These are phyloP conservation scores for Cordyceps javanica DNA, from an alignment of 2,329 filamentous ascomycete species.

Conservation along the genomic window DNA sequence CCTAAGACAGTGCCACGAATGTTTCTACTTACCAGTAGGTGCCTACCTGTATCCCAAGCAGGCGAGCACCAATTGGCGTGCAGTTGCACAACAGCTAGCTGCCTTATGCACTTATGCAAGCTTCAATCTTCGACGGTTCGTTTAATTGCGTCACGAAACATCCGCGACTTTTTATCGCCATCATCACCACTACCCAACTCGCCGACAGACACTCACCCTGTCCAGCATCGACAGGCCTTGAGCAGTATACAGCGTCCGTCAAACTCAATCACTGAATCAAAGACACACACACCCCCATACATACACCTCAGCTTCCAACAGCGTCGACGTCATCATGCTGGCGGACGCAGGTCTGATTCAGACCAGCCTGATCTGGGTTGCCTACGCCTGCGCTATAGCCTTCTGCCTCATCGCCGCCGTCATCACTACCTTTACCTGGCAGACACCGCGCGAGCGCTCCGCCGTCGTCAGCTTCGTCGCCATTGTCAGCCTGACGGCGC, in stretches of 20 bases:
- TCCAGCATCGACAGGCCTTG: neutral
- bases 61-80: too few relatives aligned
- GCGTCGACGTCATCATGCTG: constrained; percentile 21
- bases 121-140: neutral
- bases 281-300: neutral
- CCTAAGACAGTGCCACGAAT: too few relatives aligned
- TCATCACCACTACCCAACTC: neutral
- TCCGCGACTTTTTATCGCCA: neutral
- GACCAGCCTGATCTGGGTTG: constrained; percentile 88
- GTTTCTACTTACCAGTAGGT: too few relatives aligned
- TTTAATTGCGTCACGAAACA: constrained; percentile 14
- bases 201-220: neutral
- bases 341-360: constrained; percentile 61
- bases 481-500: constrained; percentile 77
- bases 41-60: too few relatives aligned
- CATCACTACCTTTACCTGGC: constrained; percentile 87
- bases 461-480: constrained; percentile 75
- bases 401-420: constrained; percentile 71
- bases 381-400: constrained; percentile 77
- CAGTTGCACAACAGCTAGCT: neutral
- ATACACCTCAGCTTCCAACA: neutral
- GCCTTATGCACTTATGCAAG: neutral
- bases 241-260: neutral
- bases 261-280: neutral
- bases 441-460: constrained; percentile 80